Evolutionary conservation across 495 filamentous ascomycete genomes (phyloP), one percentile per base, ranked within the genome.

Genomic region (Aspergillus bridgeri): DNA sequence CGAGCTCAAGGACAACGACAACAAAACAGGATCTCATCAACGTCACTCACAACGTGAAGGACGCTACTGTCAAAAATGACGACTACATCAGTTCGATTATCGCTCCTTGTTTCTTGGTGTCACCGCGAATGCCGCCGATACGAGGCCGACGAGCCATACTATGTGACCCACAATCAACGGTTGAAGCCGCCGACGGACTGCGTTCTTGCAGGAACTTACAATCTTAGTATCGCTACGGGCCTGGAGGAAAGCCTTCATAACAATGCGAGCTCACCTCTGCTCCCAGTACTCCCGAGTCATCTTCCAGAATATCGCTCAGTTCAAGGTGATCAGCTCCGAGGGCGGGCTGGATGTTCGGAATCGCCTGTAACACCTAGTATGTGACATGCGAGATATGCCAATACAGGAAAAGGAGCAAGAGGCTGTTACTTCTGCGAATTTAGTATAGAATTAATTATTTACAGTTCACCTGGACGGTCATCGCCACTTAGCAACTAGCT

Each of bases 261-360:
- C n/a, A n/a, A n/a, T n/a, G n/a, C n/a, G n/a, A n/a, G n/a, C n/a
- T n/a, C 78, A 86, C n/a, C 87, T 86, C 18, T 89, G 86, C 85
- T 68, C 76, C 9, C 67, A 80, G 51, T 87, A 82, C 60, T 76
- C 85, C 3, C 70, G 82, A 2, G 86, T 87, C 3, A 77, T 83
- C 23, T 84, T 88, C 70, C 86, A 88, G 67, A 71, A 76, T 27
- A 85, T 80, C 3, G 54, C 58, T 5, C 69, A 89, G 61, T 75
- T 72, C n/a, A 61, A 65, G 24, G 80, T 87, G 18, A 80, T 90
- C 59, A 86, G 86, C 61, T 49, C 69, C 15, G 81, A 81, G 2
- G 86, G 85, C 0, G 88, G 86, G 86, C 62, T n/a, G 61, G 74
- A 19, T 89, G 86, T 86, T 76, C 73, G 44, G 66, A 57, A 5